These are phyloP conservation scores for Melastoma candidum DNA, from an alignment of 441 rosid genomes.

Conservation along the genomic window DNA sequence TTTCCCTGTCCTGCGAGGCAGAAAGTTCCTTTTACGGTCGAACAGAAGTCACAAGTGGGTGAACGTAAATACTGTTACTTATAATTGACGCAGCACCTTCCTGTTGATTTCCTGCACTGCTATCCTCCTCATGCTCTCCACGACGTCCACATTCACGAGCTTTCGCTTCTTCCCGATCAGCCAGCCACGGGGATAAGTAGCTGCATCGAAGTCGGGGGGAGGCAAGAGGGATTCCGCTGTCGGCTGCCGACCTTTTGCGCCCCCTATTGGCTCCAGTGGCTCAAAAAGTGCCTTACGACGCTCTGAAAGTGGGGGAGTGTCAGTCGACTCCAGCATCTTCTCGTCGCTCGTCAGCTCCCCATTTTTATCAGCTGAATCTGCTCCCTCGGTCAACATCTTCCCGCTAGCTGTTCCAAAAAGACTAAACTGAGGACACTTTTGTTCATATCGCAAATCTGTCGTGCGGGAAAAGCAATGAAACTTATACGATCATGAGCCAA, in stretches of 20 bases:
- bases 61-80: not conserved
- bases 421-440: too few relatives aligned
- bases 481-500: too few relatives aligned
- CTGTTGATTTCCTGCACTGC: conserved; percentile 96
- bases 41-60: not conserved
- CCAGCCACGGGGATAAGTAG: conserved; percentile 91
- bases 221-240: conserved; percentile 72
- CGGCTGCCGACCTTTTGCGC: conserved; percentile 35
- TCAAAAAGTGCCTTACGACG: conserved; percentile 82
- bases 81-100: conserved; percentile 39
- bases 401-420: conserved; percentile 35
- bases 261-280: conserved; percentile 59
- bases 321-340: conserved; percentile 24
- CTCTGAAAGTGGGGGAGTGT: conserved; percentile 41
- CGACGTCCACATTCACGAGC: conserved; percentile 90
- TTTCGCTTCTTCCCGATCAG: conserved; percentile 92
- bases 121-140: conserved; percentile 96
- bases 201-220: conserved; percentile 85
- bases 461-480: too few relatives aligned
- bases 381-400: conserved; percentile 34
- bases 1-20: conserved; percentile 70
- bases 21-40: too few relatives aligned
- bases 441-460: too few relatives aligned
- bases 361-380: conserved; percentile 28
- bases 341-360: conserved; percentile 34